Evolutionary conservation across 257 asterid species (phyloP).

Genomic region (Solanum gracilifrons): DNA sequence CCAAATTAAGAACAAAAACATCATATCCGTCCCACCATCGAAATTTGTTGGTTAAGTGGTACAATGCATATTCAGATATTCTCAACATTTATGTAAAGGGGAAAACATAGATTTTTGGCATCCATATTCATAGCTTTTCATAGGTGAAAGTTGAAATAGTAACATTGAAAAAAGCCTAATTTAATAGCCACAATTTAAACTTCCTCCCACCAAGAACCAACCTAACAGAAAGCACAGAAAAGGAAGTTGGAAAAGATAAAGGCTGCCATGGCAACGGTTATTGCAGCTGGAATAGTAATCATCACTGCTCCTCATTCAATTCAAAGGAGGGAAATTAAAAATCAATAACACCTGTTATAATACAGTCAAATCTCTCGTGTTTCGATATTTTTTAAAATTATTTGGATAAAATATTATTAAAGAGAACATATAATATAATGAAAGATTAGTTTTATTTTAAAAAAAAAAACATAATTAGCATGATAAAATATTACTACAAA

Average conservation of each 20-base stretch:
- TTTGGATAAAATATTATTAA: background rate
- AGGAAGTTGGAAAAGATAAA: background rate
- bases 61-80: background rate
- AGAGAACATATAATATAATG: background rate
- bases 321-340: background rate
- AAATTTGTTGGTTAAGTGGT: background rate
- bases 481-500: background rate
- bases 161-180: background rate
- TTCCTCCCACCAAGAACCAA: background rate
- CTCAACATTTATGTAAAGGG: background rate
- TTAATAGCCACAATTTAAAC: background rate
- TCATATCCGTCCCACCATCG: too few species aligned
- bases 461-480: background rate
- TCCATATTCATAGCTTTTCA: background rate
- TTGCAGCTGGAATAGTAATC: background rate
- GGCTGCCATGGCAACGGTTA: background rate
- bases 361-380: too few species aligned
- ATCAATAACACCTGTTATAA: background rate
- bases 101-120: background rate
- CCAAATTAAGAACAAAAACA: background rate
- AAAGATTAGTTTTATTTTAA: too few species aligned
- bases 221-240: background rate
- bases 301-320: background rate
- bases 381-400: rapidly evolving
- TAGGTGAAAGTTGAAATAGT: background rate